Conservation (phyloP, 2,329 filamentous ascomycete genomes). For the Myriangium duriaei region DNA sequence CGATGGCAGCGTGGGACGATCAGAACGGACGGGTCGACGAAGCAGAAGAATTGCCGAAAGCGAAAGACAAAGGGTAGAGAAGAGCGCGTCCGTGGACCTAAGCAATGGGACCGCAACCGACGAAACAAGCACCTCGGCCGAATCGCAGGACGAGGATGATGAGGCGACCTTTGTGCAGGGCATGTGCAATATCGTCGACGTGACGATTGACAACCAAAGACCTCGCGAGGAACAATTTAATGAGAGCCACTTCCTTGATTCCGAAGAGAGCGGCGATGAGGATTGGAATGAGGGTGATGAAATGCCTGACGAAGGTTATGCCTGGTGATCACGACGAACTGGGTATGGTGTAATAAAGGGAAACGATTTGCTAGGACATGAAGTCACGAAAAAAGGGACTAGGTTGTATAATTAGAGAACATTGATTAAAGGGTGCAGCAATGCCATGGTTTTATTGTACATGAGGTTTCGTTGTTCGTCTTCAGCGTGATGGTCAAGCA, state of each 20-base stretch:
- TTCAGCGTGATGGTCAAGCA: no score
- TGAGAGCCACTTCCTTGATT: conserved; percentile 61
- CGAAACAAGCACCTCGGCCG: conserved; percentile 7
- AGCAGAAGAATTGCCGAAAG: conserved; percentile 20
- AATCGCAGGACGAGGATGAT: conserved; percentile 23
- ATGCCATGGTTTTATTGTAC: no score
- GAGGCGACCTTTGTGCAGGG: conserved; percentile 46
- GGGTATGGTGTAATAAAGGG: background rate
- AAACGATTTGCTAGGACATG: background rate
- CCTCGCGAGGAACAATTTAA: conserved; percentile 54
- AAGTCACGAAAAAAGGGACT: background rate
- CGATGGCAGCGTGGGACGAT: background rate
- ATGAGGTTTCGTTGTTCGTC: no score
- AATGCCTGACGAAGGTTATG: conserved; percentile 30
- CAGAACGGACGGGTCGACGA: conserved; percentile 13
- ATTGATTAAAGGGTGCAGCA: no score
- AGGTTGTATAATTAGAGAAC: background rate
- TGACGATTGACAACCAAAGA: conserved; percentile 65
- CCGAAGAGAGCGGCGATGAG: conserved; percentile 45
- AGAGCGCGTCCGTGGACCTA: conserved; percentile 11
- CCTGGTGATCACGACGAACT: conserved; percentile 20
- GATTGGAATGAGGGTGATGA: conserved; percentile 46
- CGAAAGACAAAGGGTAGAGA: conserved; percentile 13
- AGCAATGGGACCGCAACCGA: background rate
- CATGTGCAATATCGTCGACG: conserved; percentile 56